Evolutionary conservation across 768 basidiomycete species (phyloP), one percentile per base, ranked within the genome.

Genomic region (Termitomyces eurrhizus): DNA sequence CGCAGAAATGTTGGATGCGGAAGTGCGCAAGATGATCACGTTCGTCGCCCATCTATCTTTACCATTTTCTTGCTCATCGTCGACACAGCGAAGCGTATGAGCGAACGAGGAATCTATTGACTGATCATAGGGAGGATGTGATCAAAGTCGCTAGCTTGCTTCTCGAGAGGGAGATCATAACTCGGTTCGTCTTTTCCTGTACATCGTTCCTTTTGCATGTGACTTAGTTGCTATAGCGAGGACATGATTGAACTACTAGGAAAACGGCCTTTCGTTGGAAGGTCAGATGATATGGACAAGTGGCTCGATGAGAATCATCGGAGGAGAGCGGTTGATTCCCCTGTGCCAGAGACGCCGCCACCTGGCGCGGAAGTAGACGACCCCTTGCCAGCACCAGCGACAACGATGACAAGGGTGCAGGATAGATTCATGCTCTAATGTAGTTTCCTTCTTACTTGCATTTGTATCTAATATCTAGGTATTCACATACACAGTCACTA

Each of bases 21-120:
- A 95, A 75, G 95, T 98, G 24, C 89, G 93, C 70, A 95, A 92
- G 79, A 97, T 98, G 95, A 95, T 98, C 67, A 89, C 83, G 81
- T 90, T 70, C 56, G 68, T 69, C 29, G 37, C 24, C 21, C 44
- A 29, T 41, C 59, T 54, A 55, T 18, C 42, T 13, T 39, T 44
- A 51, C 24, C 44, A 48, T 48, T 52, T 1, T 36, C 53, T 21
- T 52, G 39, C 68, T 51, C 37, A 57, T 46, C 56, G 3, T 61
- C 52, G 29, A n/a, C 11, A 13, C 58, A 89, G 86, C 18, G 81
- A 80, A 59, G 94, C 95, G 0, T 93, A 98, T 69, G 77, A 82
- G 59, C 85, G 95, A 56, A 98, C 97, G 53, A 88, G 83, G 36
- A 80, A 87, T 41, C 80, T 99, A 13, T 76, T 99, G 56, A 92